phyloP scores from a whole-genome alignment of 176 grass and related monocot species.

The Bromus sterilis region DNA sequence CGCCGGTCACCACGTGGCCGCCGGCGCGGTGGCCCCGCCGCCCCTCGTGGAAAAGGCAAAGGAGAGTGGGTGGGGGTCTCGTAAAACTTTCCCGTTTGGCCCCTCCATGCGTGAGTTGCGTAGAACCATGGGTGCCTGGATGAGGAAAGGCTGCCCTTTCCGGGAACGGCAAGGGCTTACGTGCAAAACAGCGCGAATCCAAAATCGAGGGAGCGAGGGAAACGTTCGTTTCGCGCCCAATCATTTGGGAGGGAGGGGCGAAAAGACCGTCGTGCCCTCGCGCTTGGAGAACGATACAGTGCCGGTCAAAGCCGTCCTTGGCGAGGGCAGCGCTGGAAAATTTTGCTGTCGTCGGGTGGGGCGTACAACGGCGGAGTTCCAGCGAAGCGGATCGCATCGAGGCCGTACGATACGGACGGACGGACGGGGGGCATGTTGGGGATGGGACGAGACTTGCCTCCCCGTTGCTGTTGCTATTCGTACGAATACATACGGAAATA shows the following conservation, averaged over 20 bases:
- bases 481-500: too few species aligned
- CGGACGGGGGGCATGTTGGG: not conserved
- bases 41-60: not conserved
- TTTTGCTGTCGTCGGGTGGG: not conserved
- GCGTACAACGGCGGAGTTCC: too few species aligned
- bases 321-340: not conserved
- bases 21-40: not conserved
- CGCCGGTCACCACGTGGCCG: not conserved
- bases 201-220: not conserved
- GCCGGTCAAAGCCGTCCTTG: not conserved
- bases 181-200: not conserved
- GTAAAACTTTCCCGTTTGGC: not conserved
- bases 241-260: not conserved
- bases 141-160: not conserved
- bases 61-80: not conserved
- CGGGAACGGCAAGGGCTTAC: not conserved
- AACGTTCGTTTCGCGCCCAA: not conserved
- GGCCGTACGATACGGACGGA: conserved; percentile 11
- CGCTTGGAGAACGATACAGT: not conserved
- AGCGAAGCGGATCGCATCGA: not conserved
- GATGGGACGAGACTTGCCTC: conserved; percentile 19
- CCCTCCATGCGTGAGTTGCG: not conserved
- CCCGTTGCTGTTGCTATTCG: not conserved
- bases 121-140: not conserved
- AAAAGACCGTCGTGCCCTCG: not conserved